phyloP scores from a whole-genome alignment of 192 early-diverging fungal genomes.

The Ambispora gerdemannii region DNA sequence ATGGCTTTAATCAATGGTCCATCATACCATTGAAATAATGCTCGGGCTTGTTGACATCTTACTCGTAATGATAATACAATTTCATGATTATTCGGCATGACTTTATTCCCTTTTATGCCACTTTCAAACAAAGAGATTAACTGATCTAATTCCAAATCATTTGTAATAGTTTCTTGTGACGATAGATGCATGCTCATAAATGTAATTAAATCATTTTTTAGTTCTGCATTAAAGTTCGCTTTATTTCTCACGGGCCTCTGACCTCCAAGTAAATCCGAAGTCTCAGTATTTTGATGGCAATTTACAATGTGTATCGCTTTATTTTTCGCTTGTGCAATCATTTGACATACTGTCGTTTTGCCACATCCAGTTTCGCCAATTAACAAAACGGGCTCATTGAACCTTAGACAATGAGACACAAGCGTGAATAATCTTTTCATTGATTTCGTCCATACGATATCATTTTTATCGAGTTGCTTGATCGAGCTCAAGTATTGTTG shows the following conservation, averaged over 20 bases:
- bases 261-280: constrained; percentile 88
- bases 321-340: constrained; percentile 67
- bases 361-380: constrained; percentile 99
- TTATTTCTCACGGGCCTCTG: constrained; percentile 88
- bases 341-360: constrained; percentile 96
- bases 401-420: constrained; percentile 72
- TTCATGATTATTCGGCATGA: constrained; percentile 28
- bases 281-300: constrained; percentile 96
- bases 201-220: constrained; percentile 43
- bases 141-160: constrained; percentile 34
- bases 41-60: constrained; percentile 44
- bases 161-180: constrained; percentile 29
- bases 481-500: constrained; percentile 38
- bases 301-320: constrained; percentile 84
- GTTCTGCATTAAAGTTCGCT: constrained; percentile 47
- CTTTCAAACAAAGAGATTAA: constrained; percentile 36
- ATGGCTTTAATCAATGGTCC: constrained; percentile 91
- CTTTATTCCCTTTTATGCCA: constrained; percentile 30
- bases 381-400: constrained; percentile 88
- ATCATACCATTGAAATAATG: constrained; percentile 95
- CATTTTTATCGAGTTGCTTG: constrained; percentile 10
- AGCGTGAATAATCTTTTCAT: constrained; percentile 89
- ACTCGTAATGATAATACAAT: constrained; percentile 32
- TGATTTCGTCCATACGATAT: constrained; percentile 91
- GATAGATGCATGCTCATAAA: constrained; percentile 28